A percentile compares a stretch with the other conserved stretches of the same genome.
Evolutionary conservation across 1,284 basidiomycete genomes (phyloP).

Genomic region (Irpex lacteus): DNA sequence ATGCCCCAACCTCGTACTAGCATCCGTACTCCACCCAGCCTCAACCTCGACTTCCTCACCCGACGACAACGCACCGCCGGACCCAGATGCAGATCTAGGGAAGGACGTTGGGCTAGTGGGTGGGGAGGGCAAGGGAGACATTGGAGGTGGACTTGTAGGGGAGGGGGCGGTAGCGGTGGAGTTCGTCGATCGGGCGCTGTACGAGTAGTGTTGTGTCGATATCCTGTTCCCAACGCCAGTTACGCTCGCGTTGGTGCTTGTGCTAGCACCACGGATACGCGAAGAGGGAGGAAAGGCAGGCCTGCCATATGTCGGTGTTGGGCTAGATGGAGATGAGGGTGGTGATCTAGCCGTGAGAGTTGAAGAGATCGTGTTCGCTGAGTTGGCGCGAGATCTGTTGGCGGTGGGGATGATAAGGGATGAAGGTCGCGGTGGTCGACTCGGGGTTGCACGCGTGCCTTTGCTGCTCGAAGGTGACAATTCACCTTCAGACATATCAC

Average conservation of each 20-base stretch:
- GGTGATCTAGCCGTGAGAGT: background rate
- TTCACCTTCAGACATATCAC: constrained; percentile 12
- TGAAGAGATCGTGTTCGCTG: constrained; percentile 2
- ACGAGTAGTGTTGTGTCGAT: background rate
- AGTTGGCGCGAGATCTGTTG: constrained; percentile 4
- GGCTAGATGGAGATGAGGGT: constrained; percentile 10
- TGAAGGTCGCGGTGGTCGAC: constrained; percentile 9
- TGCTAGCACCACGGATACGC: background rate
- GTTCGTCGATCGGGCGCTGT: background rate
- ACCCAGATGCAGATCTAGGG: constrained; percentile 6
- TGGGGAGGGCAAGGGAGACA: constrained; percentile 12
- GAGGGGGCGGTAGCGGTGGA: background rate
- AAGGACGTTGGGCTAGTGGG: constrained; percentile 10
- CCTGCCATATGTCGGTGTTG: background rate
- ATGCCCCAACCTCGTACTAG: constrained; percentile 11
- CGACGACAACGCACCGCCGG: background rate
- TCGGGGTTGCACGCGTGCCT: background rate
- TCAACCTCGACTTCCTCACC: constrained; percentile 3
- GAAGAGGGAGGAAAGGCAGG: background rate
- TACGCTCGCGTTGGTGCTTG: background rate
- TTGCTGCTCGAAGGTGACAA: constrained; percentile 4
- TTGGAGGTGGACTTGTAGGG: constrained; percentile 12
- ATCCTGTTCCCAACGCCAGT: background rate
- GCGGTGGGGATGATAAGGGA: constrained; percentile 13
- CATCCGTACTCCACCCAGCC: constrained; percentile 13